Conservation (phyloP, 306 rosid genomes). For the Cicer chorassanicum region DNA sequence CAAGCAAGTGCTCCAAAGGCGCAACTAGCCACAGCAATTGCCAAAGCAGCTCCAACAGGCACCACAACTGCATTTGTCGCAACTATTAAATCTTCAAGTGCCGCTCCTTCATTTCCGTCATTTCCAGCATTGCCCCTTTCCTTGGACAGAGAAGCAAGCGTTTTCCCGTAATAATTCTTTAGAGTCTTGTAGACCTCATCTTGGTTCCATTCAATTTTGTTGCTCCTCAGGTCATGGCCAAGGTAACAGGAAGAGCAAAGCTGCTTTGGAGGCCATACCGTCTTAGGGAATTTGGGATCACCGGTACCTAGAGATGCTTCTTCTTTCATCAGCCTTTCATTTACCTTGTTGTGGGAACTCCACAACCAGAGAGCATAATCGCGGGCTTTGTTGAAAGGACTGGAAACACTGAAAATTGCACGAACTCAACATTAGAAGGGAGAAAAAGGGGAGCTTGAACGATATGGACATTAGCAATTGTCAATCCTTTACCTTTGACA, state of each 20-base stretch:
- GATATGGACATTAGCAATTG: conserved; percentile 13
- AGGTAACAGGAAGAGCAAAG: conserved; percentile 75
- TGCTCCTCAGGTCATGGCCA: conserved; percentile 51
- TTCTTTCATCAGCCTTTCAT: conserved; percentile 75
- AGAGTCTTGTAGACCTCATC: conserved; percentile 70
- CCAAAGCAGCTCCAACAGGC: conserved; percentile 96
- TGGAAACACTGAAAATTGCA: conserved; percentile 62
- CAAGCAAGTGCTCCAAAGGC: conserved; percentile 98
- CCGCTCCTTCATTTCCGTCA: conserved; percentile 38
- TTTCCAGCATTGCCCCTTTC: conserved; percentile 51
- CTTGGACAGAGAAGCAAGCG: conserved; percentile 65
- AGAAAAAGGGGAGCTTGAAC: conserved; percentile 26
- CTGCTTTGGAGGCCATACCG: conserved; percentile 87
- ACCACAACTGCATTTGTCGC: conserved; percentile 77
- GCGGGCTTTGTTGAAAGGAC: conserved; percentile 78
- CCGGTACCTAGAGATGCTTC: conserved; percentile 73
- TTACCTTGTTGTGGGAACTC: conserved; percentile 82
- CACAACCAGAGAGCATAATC: conserved; percentile 92
- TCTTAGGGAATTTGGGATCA: conserved; percentile 94
- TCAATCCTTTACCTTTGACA: conserved; percentile 69
- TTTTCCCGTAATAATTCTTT: conserved; percentile 65
- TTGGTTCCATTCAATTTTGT: conserved; percentile 67
- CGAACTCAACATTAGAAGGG: conserved; percentile 40
- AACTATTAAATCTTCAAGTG: conserved; percentile 61
- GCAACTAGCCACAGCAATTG: conserved; percentile 95